A percentile compares a stretch with the other conserved stretches of the same genome.
Conservation (phyloP, 2,329 filamentous ascomycete genomes). For the Diaporthe sp. region DNA sequence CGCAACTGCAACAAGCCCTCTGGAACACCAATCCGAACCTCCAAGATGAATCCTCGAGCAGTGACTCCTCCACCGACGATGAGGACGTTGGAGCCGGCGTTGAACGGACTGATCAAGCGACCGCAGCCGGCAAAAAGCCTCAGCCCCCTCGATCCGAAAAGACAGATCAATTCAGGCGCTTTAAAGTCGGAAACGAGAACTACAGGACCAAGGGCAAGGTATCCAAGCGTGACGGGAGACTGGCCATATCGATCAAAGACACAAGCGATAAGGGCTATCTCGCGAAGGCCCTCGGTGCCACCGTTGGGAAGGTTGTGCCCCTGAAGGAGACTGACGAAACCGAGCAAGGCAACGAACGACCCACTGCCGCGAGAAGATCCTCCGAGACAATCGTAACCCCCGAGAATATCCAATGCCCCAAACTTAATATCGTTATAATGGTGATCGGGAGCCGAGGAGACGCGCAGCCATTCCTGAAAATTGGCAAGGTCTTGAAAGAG, state of each 20-base stretch:
- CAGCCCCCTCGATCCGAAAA: conserved; percentile 25
- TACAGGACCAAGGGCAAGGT: conserved; percentile 76
- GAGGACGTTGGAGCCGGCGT: conserved; percentile 39
- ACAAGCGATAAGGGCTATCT: conserved; percentile 78
- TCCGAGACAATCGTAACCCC: conserved; percentile 47
- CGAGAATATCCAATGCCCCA: conserved; percentile 56
- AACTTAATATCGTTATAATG: conserved; percentile 85
- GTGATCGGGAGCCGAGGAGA: conserved; percentile 86
- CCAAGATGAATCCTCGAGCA: conserved; percentile 44
- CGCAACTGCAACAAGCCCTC: conserved; percentile 49
- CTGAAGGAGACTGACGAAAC: conserved; percentile 50
- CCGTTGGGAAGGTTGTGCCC: conserved; percentile 69
- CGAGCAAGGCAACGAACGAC: conserved; percentile 33
- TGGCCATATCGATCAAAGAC: conserved; percentile 81
- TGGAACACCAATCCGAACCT: conserved; percentile 42
- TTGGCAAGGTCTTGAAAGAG: conserved; percentile 80
- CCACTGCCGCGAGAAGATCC: conserved; percentile 42
- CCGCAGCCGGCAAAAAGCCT: neutral
- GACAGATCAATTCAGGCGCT: conserved; percentile 61
- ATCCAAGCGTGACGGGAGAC: conserved; percentile 76
- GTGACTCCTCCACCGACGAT: conserved; percentile 47
- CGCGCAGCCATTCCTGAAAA: conserved; percentile 83
- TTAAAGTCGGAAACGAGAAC: conserved; percentile 74
- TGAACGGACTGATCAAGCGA: conserved; percentile 31
- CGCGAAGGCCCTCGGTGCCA: conserved; percentile 78